These are phyloP conservation scores for Xylaria sp. DNA, from an alignment of 2,329 filamentous ascomycete genomes.

Conservation along the genomic window DNA sequence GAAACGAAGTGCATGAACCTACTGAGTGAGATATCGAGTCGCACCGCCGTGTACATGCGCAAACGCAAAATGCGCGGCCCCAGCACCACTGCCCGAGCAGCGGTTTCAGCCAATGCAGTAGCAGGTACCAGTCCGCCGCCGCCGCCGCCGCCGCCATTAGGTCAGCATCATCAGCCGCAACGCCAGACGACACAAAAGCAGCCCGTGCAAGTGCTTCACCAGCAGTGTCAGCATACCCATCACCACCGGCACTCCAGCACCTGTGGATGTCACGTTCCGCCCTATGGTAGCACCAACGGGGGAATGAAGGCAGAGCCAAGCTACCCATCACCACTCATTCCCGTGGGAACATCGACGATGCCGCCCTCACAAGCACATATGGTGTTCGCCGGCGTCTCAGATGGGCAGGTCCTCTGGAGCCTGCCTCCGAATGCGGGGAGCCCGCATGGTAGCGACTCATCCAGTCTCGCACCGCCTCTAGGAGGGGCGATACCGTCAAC, in stretches of 20 bases:
- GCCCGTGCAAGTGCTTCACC: neutral
- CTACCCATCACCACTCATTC: constrained; percentile 4
- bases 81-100: constrained; percentile 48
- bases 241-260: neutral
- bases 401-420: constrained; percentile 55
- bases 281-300: neutral
- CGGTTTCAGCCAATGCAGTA: constrained; percentile 45
- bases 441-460: constrained; percentile 51
- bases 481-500: constrained; percentile 10
- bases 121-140: constrained; percentile 32
- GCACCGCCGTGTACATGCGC: constrained; percentile 63
- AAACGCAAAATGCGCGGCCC: constrained; percentile 63
- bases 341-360: neutral
- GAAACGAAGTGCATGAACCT: constrained; percentile 66
- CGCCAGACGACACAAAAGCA: constrained; percentile 21
- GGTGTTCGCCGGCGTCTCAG: constrained; percentile 54
- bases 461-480: constrained; percentile 37
- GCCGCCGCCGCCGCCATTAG: constrained; percentile 20
- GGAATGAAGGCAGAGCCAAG: constrained; percentile 14
- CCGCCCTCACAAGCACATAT: constrained; percentile 37
- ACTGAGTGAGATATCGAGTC: constrained; percentile 65
- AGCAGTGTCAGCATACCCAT: constrained; percentile 11
- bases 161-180: constrained; percentile 13
- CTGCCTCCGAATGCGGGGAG: constrained; percentile 48
- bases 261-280: neutral